These are phyloP conservation scores for Ilyonectria mors-panacis DNA, from an alignment of 2,329 filamentous ascomycete species.

Conservation along the genomic window DNA sequence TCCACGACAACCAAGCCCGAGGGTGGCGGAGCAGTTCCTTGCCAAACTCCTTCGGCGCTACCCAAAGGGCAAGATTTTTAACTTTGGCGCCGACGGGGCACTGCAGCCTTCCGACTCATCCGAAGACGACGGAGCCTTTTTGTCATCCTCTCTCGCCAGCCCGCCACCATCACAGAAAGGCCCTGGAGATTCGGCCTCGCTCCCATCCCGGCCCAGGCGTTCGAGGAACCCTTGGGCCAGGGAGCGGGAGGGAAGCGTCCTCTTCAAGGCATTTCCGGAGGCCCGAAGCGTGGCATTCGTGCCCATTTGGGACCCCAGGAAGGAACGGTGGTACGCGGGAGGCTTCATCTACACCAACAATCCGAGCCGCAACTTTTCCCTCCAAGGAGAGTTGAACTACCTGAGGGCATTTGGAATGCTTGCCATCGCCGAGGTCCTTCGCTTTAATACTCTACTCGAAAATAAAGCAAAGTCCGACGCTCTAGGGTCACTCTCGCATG, in stretches of 20 bases:
- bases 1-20: constrained; percentile 29
- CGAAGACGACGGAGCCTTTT: constrained; percentile 30
- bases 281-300: constrained; percentile 63
- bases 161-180: not conserved
- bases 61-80: constrained; percentile 63
- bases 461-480: constrained; percentile 70
- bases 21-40: constrained; percentile 57
- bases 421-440: constrained; percentile 70
- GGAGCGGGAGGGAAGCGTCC: constrained; percentile 39
- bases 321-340: constrained; percentile 64
- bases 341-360: constrained; percentile 65
- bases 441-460: constrained; percentile 55
- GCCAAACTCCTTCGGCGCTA: constrained; percentile 60
- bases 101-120: constrained; percentile 51
- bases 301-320: constrained; percentile 63
- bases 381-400: constrained; percentile 65
- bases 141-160: not conserved
- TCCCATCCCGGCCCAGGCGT: not conserved
- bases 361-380: constrained; percentile 60
- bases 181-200: not conserved
- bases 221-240: constrained; percentile 28
- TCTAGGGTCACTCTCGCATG: constrained; percentile 73
- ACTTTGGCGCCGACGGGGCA: constrained; percentile 57
- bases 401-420: constrained; percentile 67
- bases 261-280: constrained; percentile 57